Evolutionary conservation across 1,284 basidiomycete species (phyloP).

Genomic region (Rhodotorula sp.): DNA sequence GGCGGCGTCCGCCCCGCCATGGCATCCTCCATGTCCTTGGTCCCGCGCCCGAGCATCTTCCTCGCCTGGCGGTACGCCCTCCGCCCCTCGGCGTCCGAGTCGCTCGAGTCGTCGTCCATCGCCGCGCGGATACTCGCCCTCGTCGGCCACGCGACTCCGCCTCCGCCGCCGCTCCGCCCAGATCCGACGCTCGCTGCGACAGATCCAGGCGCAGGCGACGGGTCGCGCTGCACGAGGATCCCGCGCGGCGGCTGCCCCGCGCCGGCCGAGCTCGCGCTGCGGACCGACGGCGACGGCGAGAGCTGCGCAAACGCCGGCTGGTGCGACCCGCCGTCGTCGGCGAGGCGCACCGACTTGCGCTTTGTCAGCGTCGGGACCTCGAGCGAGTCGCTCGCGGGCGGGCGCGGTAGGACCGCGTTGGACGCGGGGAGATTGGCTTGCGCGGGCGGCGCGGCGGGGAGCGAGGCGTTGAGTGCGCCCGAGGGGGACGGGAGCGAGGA

Average conservation of each 20-base stretch:
- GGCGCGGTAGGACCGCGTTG: neutral
- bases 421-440: neutral
- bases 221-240: constrained; percentile 35
- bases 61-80: constrained; percentile 33
- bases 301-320: neutral
- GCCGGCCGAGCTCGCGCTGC: constrained; percentile 11
- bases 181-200: neutral
- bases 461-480: neutral
- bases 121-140: constrained; percentile 7
- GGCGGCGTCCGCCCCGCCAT: constrained; percentile 8
- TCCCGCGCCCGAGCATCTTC: constrained; percentile 28
- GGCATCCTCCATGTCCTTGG: constrained; percentile 21
- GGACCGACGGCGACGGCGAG: constrained; percentile 29
- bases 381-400: constrained; percentile 1
- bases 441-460: constrained; percentile 3
- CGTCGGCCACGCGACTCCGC: constrained; percentile 26
- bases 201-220: constrained; percentile 20
- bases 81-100: constrained; percentile 33
- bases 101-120: constrained; percentile 33
- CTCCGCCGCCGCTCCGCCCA: neutral
- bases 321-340: constrained; percentile 2
- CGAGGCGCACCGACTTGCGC: constrained; percentile 44
- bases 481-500: neutral
- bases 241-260: constrained; percentile 8
- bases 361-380: constrained; percentile 18